A percentile compares a stretch with the other conserved stretches of the same genome.
phyloP scores from a whole-genome alignment of 768 basidiomycete genomes.

The Trichaptum fuscoviolaceum region DNA sequence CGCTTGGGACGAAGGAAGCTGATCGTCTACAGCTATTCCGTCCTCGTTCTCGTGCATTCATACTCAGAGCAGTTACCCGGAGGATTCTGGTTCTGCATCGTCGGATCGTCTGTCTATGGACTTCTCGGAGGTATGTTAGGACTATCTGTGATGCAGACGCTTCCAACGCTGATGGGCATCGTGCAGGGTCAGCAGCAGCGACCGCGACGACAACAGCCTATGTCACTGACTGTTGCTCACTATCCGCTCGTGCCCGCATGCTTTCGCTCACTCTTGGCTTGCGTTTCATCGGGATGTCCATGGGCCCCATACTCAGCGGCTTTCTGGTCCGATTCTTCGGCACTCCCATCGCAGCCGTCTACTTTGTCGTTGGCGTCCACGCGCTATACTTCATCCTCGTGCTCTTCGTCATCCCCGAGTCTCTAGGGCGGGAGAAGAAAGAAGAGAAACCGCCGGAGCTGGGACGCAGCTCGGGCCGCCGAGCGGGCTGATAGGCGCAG shows the following conservation, averaged over 20 bases:
- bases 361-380: conserved; percentile 50
- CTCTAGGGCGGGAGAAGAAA: conserved; percentile 52
- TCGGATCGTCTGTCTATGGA: conserved; percentile 65
- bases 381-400: conserved; percentile 42
- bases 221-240: conserved; percentile 58
- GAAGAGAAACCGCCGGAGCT: conserved; percentile 28
- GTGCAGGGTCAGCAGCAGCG: conserved; percentile 45
- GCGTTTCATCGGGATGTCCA: conserved; percentile 62
- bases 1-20: background rate
- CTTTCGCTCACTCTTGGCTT: conserved; percentile 67
- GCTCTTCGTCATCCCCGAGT: conserved; percentile 72
- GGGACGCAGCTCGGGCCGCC: conserved; percentile 11
- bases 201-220: conserved; percentile 58
- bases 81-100: conserved; percentile 73
- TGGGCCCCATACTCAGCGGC: conserved; percentile 72
- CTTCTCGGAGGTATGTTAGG: conserved; percentile 53
- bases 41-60: conserved; percentile 58
- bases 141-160: background rate
- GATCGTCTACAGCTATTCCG: conserved; percentile 41
- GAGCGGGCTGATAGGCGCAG: conserved; percentile 3
- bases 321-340: conserved; percentile 56
- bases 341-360: conserved; percentile 62
- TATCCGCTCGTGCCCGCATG: conserved; percentile 48
- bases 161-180: conserved; percentile 17
- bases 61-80: conserved; percentile 63